Evolutionary conservation across 371 early-diverging fungal species (phyloP), one percentile per base, ranked within the genome.

Genomic region (Mortierella sp.): DNA sequence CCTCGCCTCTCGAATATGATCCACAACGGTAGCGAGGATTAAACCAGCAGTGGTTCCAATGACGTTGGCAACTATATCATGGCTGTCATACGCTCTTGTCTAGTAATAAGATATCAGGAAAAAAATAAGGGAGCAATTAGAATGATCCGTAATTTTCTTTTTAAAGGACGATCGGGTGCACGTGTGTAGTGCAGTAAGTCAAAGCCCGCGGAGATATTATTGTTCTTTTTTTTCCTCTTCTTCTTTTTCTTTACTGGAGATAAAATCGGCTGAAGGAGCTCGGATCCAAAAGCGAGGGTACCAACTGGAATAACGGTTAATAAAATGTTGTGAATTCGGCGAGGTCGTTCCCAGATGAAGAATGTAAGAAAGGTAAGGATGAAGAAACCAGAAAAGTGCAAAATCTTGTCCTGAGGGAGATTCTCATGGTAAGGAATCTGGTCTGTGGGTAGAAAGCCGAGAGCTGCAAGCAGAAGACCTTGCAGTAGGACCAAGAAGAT

Each of bases 371-470:
- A 72, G 29, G 78, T 69, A 5, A 78, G 61, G 63, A 78, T 78
- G 62, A 78, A 51, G 55, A 78, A 78, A 23, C 78, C 78, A n/a
- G 63, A 60, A 31, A 64, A 78, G 47, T 78, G 78, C 23, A 78
- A 62, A 17, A 69, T 51, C 58, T 78, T 78, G 69, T 78, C 78
- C 32, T 78, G 68, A 0, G 78, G 78, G 3, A 78, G 66, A 31
- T 64, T 43, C 10, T 72, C 78, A 54, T 78, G 78, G 73, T 68
- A 78, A 3, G 78, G 78, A 37, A 78, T 78, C 63, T 56, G 57
- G 61, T 78, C 78, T 42, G 78, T 65, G 2, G 78, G 78, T 2
- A 78, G 54, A 58, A 78, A 72, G 1, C 78, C 78, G 1, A 78
- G 73, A 12, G 53, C 64, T 17, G 78, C 78, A 4, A 78, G 73